Evolutionary conservation across 2,329 filamentous ascomycete species (phyloP), one percentile per base, ranked within the genome.

Genomic region (Fusarium kyushuense): DNA sequence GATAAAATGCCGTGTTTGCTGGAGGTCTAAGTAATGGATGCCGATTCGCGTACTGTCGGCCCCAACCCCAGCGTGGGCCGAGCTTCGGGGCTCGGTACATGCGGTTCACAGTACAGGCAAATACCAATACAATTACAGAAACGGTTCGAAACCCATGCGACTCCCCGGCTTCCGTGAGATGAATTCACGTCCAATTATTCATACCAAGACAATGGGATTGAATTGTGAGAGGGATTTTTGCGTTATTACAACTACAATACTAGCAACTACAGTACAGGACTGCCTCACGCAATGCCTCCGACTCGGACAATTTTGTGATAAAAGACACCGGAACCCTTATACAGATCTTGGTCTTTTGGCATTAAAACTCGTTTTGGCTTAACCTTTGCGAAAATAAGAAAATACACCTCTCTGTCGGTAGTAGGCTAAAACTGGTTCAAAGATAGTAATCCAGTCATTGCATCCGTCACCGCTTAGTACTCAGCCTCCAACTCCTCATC

Each of bases 401-500:
- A 78, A 77, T 76, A 79, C 75, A 79, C 76, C 72, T 74, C 68
- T 72, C 69, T 72, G 73, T 73, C 62, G 67, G 72, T 69, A 66
- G 72, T 67, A 76, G 70, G 67, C 67, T 72, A 74, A 69, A 71
- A 73, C 69, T 69, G 64, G 68, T 58, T 63, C 52, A 60, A 72
- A 63, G 66, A 64, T 48, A 55, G 63, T 48, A 71, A 66, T 69
- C 71, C 69, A 72, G 71, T 66, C 56, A 60, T 68, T 63, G 58
- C 63, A 65, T 68, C 33, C 66, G 45, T 51, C 62, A 51, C 61
- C 70, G 58, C 72, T 69, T 96, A 97, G 87, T 97, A 97, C 89
- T 97, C 95, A 72, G 92, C 92, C 84, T 96, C 94, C 74, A 87
- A 84, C 78, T 94, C 93, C 76, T 96, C 94, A 70, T 89, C 92